These are phyloP conservation scores for Backusella tarrabulga DNA, from an alignment of 192 early-diverging fungal genomes.

Conservation along the genomic window DNA sequence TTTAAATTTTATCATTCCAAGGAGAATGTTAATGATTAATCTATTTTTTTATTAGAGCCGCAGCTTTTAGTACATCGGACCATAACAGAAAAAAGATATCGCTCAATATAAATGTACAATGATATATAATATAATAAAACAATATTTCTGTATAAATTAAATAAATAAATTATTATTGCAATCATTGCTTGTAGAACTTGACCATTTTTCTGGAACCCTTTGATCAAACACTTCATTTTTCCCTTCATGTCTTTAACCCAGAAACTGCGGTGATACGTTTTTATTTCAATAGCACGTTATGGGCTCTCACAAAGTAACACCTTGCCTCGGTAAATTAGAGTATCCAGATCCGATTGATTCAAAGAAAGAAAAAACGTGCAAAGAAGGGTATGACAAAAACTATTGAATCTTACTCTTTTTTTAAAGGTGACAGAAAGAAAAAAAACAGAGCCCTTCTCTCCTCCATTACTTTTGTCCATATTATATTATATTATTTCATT, in stretches of 20 bases:
- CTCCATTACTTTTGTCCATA: not conserved
- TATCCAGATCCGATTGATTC: not conserved
- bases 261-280: not conserved
- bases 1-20: not conserved
- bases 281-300: not conserved
- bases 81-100: not conserved
- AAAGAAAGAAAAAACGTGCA: constrained; percentile 2
- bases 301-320: not conserved
- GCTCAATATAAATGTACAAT: not conserved
- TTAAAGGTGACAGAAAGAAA: not conserved
- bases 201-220: not conserved
- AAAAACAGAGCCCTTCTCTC: not conserved
- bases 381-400: not conserved
- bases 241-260: not conserved
- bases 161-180: not conserved
- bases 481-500: not conserved
- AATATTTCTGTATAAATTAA: not conserved
- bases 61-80: not conserved
- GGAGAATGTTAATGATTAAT: not conserved
- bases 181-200: not conserved
- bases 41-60: not conserved
- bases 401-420: not conserved
- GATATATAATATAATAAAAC: not conserved
- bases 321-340: not conserved
- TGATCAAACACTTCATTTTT: not conserved